Percentiles rank a stretch among this genome's conserved stretches.
phyloP scores from a whole-genome alignment of 139 green algal genomes.

The Haematococcus lacustris region DNA sequence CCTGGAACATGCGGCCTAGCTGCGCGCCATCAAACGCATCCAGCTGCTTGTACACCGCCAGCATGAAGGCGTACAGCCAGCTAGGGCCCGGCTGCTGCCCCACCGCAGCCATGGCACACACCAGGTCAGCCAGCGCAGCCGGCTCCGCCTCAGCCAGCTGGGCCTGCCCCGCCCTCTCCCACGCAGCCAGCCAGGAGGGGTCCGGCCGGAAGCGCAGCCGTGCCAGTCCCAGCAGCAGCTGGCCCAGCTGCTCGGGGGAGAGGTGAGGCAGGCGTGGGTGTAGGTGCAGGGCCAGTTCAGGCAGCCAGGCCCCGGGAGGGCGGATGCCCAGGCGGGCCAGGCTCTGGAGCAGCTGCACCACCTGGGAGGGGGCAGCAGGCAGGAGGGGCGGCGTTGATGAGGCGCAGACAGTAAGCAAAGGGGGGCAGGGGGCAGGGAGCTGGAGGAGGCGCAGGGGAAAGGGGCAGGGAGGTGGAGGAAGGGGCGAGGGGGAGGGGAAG shows the following conservation, averaged over 20 bases:
- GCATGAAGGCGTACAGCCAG: constrained; percentile 46
- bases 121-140: constrained; percentile 14
- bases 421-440: too few relatives aligned
- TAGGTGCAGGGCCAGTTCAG: constrained; percentile 13
- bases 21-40: constrained; percentile 30
- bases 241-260: constrained; percentile 9
- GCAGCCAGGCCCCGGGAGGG: constrained; percentile 23
- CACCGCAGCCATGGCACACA: constrained; percentile 17
- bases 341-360: constrained; percentile 8
- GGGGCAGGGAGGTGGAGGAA: too few relatives aligned
- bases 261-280: constrained; percentile 9
- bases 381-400: too few relatives aligned
- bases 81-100: constrained; percentile 19
- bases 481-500: too few relatives aligned
- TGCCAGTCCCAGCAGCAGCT: constrained; percentile 13
- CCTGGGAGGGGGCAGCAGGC: too few relatives aligned
- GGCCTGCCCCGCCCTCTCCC: constrained; percentile 15
- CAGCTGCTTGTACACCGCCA: constrained; percentile 29
- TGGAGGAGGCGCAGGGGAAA: too few relatives aligned
- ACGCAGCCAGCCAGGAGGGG: constrained; percentile 17
- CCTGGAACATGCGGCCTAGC: constrained; percentile 35
- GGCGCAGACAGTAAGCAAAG: too few relatives aligned
- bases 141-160: constrained; percentile 10
- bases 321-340: constrained; percentile 18
- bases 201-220: constrained; percentile 15